phyloP scores from a whole-genome alignment of 2,329 filamentous ascomycete genomes.

The Ophiostoma quercus region DNA sequence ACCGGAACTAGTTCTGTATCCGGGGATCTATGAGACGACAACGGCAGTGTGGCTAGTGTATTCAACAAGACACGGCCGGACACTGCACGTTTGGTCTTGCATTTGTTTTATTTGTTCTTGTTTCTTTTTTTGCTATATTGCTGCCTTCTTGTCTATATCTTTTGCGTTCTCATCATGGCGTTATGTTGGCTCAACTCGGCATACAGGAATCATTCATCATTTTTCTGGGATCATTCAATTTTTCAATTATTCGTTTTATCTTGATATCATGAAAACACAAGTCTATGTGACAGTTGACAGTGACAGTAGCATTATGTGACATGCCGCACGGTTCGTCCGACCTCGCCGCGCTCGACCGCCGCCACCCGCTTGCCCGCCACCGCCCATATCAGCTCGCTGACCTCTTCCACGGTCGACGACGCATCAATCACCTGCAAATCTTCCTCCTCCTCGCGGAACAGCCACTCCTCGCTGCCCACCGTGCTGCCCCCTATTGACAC shows the following conservation, averaged over 20 bases:
- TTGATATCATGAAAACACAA: neutral
- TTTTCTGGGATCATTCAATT: neutral
- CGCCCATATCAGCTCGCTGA: slow-evolving; percentile 52
- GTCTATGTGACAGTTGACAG: too few relatives aligned
- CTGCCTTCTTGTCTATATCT: neutral
- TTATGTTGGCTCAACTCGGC: slow-evolving; percentile 29
- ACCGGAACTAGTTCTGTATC: slow-evolving; percentile 34
- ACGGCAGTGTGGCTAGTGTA: slow-evolving; percentile 13
- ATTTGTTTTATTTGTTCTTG: neutral
- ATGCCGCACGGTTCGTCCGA: slow-evolving; percentile 43
- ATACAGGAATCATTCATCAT: slow-evolving; percentile 11
- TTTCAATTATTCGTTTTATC: neutral
- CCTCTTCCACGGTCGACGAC: slow-evolving; percentile 50
- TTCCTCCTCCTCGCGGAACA: slow-evolving; percentile 47
- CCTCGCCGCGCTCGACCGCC: slow-evolving; percentile 46
- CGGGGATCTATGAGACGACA: neutral
- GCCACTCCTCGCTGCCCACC: slow-evolving; percentile 29
- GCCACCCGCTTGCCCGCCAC: slow-evolving; percentile 45
- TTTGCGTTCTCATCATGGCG: slow-evolving; percentile 9
- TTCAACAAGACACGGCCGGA: slow-evolving; percentile 24
- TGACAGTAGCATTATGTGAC: slow-evolving; percentile 34
- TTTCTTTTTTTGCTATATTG: neutral
- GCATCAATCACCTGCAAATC: slow-evolving; percentile 53
- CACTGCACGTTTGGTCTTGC: neutral
- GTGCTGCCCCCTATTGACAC: neutral